Evolutionary conservation across 2,329 filamentous ascomycete genomes (phyloP).

Genomic region (Alternaria burnsii): DNA sequence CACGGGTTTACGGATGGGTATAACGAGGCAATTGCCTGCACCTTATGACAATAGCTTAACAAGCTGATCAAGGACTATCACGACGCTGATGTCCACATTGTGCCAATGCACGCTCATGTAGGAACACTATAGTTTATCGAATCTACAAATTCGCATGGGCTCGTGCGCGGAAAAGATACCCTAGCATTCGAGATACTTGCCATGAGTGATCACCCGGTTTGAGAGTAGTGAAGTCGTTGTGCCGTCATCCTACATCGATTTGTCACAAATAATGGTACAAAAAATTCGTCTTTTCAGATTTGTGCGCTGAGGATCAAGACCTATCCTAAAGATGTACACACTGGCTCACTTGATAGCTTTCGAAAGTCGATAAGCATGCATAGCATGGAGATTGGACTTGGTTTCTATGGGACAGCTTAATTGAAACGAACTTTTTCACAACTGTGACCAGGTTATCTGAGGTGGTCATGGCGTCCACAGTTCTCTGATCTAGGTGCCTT

Average conservation of each 20-base stretch:
- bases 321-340: no score
- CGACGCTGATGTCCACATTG: constrained; percentile 17
- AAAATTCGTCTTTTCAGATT: no score
- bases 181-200: not conserved
- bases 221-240: not conserved
- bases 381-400: no score
- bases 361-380: no score
- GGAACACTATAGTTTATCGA: constrained; percentile 14
- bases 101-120: constrained; percentile 35
- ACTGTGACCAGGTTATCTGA: not conserved
- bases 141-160: constrained; percentile 34
- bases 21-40: constrained; percentile 5
- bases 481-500: not conserved
- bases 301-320: no score
- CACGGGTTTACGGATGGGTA: not conserved
- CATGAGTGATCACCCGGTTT: not conserved
- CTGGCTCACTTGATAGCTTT: no score
- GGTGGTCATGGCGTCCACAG: no score
- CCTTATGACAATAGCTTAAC: constrained; percentile 1
- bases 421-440: no score
- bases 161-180: constrained; percentile 32
- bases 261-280: not conserved
- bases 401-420: no score
- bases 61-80: constrained; percentile 4
- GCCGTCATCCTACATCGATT: not conserved